Evolutionary conservation across 2,329 filamentous ascomycete species (phyloP), one percentile per base, ranked within the genome.

Genomic region (Fusarium falciforme): DNA sequence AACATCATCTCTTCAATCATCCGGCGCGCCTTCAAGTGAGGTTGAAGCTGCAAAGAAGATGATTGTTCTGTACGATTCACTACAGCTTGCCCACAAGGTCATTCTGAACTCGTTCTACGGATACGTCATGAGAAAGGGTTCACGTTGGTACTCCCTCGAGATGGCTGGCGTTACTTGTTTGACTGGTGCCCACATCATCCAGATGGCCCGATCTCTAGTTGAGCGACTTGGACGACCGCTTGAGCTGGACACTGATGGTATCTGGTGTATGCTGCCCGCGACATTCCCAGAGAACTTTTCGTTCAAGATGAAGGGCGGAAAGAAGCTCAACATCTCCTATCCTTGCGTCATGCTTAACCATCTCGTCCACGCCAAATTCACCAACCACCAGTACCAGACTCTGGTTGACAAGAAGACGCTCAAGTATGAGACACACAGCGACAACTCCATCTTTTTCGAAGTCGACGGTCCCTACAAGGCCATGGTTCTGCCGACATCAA

Each of bases 311-410:
- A 97, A 96, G 83, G 97, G 95, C 77, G 96, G 96, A 75, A 99
- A 98, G 87, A 99, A 98, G 82, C 81, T 98, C 69, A 88, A 93
- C n/a, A 95, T 99, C 59, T 99, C 96, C 1, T 99, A 99, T 80
- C 96, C 96, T 65, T 99, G 96, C 82, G 95, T 98, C 75, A 99
- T 99, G 96, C 89, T 99, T 85, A 99, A 99, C 82, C 96, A 99
- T 81, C 88, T 98, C 5, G 96, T 99, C 9, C 96, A 99, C 80
- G 95, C 89, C 66, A 93, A 92, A 76, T 99, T 98, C 82, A 99
- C 96, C 29, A 99, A 99, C 78, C 92, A 98, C 78, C 96, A 99
- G 79, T 99, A 99, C 81, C 95, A 99, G 85, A 96, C 94, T 0
- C 87, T 99, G 3, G 88, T 91, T 1, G 95, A 99, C 77, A 89